phyloP scores from a whole-genome alignment of 257 asterid species.

The Nicotiana paniculata region DNA sequence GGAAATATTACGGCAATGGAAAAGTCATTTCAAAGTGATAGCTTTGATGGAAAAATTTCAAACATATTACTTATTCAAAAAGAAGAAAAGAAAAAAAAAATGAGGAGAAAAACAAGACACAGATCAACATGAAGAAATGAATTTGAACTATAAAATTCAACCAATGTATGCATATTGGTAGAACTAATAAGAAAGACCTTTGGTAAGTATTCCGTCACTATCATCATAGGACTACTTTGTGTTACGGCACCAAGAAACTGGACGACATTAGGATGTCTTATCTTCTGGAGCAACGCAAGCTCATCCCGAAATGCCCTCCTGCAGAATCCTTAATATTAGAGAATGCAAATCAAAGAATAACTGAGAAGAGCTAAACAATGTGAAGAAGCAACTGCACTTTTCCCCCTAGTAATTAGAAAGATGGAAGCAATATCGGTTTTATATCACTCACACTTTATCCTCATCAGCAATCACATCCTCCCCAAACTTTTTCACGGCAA shows the following conservation, averaged over 20 bases:
- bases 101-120: not conserved
- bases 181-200: slow-evolving; percentile 41
- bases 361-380: not conserved
- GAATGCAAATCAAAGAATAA: slow-evolving; percentile 5
- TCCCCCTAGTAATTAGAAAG: not conserved
- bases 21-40: not conserved
- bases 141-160: not conserved
- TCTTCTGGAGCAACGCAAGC: slow-evolving; percentile 85
- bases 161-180: not conserved
- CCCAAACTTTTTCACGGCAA: slow-evolving; percentile 78
- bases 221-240: slow-evolving; percentile 97
- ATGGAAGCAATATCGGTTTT: not conserved
- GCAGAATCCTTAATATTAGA: slow-evolving; percentile 12
- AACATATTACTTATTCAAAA: not conserved
- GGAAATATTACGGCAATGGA: not conserved
- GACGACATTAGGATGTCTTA: slow-evolving; percentile 93
- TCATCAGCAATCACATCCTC: slow-evolving; percentile 69
- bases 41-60: not conserved
- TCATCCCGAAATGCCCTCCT: slow-evolving; percentile 84
- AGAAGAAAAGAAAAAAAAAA: not conserved
- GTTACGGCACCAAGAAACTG: slow-evolving; percentile 99
- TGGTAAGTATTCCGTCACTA: slow-evolving; percentile 90
- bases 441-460: slow-evolving; percentile 69
- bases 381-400: not conserved
- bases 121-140: not conserved